Evolutionary conservation across 2,329 filamentous ascomycete genomes (phyloP).

Genomic region (Phialemoniopsis sp.): DNA sequence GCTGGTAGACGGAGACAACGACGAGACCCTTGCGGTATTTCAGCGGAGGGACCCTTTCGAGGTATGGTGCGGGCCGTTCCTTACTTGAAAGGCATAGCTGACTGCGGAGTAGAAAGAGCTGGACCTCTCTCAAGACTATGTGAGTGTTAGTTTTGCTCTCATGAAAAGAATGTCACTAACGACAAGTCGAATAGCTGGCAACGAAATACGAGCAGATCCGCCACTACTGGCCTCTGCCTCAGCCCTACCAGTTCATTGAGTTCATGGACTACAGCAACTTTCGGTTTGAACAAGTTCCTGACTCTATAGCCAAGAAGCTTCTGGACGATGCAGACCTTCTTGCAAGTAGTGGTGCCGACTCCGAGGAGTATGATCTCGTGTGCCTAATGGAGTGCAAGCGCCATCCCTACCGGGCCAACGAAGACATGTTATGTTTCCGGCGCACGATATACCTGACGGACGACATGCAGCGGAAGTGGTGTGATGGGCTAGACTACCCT

Average conservation of each 20-base stretch:
- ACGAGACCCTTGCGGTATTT: too few species aligned
- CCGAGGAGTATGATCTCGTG: neutral
- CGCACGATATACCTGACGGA: slow-evolving; percentile 2
- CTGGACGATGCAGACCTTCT: neutral
- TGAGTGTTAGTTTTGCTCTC: too few species aligned
- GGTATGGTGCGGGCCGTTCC: too few species aligned
- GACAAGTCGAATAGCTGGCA: too few species aligned
- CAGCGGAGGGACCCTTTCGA: too few species aligned
- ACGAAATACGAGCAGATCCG: too few species aligned
- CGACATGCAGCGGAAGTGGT: neutral
- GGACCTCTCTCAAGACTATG: too few species aligned
- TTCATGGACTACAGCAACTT: slow-evolving; percentile 1
- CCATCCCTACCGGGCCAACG: neutral
- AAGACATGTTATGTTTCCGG: neutral
- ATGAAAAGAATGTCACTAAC: too few species aligned
- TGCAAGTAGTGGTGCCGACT: neutral
- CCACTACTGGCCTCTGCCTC: too few species aligned
- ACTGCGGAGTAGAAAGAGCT: too few species aligned
- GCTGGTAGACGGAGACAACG: too few species aligned
- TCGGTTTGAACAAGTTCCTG: neutral
- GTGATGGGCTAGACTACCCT: neutral
- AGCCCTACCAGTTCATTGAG: neutral
- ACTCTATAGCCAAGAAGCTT: neutral
- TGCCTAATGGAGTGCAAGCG: neutral
- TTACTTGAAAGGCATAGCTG: too few species aligned